phyloP scores from a whole-genome alignment of 2,329 filamentous ascomycete species.

The Aspergillus piperis region DNA sequence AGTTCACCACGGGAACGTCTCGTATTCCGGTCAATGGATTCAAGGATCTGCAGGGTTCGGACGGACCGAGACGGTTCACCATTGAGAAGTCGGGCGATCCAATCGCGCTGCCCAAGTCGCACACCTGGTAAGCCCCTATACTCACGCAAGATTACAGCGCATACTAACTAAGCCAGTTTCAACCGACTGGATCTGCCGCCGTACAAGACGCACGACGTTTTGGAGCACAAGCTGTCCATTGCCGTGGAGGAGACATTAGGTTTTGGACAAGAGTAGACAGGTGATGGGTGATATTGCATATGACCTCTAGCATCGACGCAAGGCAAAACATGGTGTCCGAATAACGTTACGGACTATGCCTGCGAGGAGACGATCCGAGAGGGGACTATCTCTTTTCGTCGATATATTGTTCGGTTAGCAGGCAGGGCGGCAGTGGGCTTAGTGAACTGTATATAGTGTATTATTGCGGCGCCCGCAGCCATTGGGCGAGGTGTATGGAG shows the following conservation, averaged over 20 bases:
- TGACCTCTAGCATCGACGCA: constrained; percentile 7
- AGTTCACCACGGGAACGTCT: constrained; percentile 96
- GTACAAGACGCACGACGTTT: constrained; percentile 83
- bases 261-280: constrained; percentile 87
- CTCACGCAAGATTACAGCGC: too few relatives aligned
- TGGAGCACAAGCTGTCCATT: constrained; percentile 89
- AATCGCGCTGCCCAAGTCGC: constrained; percentile 88
- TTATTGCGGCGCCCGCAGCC: constrained; percentile 4
- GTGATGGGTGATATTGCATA: constrained; percentile 16
- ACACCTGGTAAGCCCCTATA: constrained; percentile 77
- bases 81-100: constrained; percentile 97
- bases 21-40: constrained; percentile 99
- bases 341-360: background rate
- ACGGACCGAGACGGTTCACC: constrained; percentile 91
- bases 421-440: background rate
- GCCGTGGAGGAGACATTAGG: constrained; percentile 98
- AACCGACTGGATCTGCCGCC: constrained; percentile 93
- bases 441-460: constrained; percentile 11
- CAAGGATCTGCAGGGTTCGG: constrained; percentile 96
- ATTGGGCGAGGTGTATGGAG: constrained; percentile 2
- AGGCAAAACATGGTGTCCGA: background rate
- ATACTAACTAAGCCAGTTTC: constrained; percentile 62
- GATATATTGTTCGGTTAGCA: background rate
- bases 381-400: background rate
- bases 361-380: background rate